Base-by-base conservation (phyloP, 73 alveolate genomes). In the Uronychia setigera region DNA sequence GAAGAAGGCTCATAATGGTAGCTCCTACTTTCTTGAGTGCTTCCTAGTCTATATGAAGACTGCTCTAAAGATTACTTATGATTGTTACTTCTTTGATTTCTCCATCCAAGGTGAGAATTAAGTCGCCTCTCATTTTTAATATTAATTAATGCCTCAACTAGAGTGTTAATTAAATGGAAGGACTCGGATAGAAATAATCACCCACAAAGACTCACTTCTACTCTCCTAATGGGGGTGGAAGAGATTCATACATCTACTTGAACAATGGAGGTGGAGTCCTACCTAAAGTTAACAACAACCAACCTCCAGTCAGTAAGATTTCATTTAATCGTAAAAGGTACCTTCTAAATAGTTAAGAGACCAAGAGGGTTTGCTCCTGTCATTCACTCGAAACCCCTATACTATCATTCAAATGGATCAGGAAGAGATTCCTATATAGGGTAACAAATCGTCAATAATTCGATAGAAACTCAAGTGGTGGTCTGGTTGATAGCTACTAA, bases 251-350 rank as follows among this genome's bases (percentile, higher is more conserved):
- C 76, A 92, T 92, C 31, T 76, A 33, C 32, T 26, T 80, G 19
- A 83, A 88, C 88, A 87, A 87, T 57, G 96, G 96, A 29, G 96
- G 96, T n/a, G 82, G 88, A 33, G 33, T 28, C 32, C 59, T 30
- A 13, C 32, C 79, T 67, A 14, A 25, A 1, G 5, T 13, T 1
- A 5, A 14, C 1, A 67, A 67, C 79, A 67, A 26, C 79, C 30
- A 67, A 26, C 79, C 79, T 13, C 79, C 79, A 67, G 79, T 67
- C 14, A 1, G 79, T 67, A 46, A 46, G 67, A n/a, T 46, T 19
- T 46, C 67, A 46, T 5, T 19, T 19, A 5, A 5, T 46, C 67
- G 19, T 46, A 5, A 5, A 46, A 46, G 67, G n/a, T 46, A 46
- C 67, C 5, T 46, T 46, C 67, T 11, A 46, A 5, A 46, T 19